Conservation (phyloP, 1,284 basidiomycete genomes). For the Omphalotus olearius region DNA sequence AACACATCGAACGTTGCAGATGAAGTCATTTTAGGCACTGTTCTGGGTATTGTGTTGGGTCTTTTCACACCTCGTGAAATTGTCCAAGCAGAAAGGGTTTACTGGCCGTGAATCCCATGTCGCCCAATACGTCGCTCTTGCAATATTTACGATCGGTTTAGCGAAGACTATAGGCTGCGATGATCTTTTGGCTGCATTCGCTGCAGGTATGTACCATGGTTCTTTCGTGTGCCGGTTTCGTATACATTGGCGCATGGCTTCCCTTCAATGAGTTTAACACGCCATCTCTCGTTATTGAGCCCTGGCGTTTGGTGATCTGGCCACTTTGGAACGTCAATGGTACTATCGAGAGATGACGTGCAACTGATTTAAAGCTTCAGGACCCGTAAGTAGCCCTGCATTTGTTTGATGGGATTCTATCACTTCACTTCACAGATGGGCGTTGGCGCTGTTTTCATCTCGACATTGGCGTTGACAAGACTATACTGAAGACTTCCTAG, state of each 20-base stretch:
- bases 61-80: conserved; percentile 82
- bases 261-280: conserved; percentile 72
- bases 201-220: conserved; percentile 57
- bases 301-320: conserved; percentile 77
- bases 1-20: conserved; percentile 44
- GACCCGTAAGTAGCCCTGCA: conserved; percentile 43
- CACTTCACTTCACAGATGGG: conserved; percentile 50
- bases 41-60: conserved; percentile 78
- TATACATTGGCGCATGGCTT: conserved; percentile 82
- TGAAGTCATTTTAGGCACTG: conserved; percentile 79
- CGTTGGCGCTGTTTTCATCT: conserved; percentile 83
- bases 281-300: conserved; percentile 59
- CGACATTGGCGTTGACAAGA: conserved; percentile 69
- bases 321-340: conserved; percentile 65
- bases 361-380: conserved; percentile 25
- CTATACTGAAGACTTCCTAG: too few relatives aligned
- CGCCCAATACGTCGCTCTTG: conserved; percentile 84
- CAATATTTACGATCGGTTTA: conserved; percentile 77
- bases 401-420: background rate
- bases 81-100: conserved; percentile 69
- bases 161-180: conserved; percentile 79
- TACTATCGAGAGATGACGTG: conserved; percentile 3
- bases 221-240: conserved; percentile 55
- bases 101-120: conserved; percentile 93
- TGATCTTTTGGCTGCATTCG: conserved; percentile 88